Percentiles rank a stretch among this genome's conserved stretches.
Evolutionary conservation across 2,329 filamentous ascomycete genomes (phyloP).

Genomic region (Hymenoscyphus fructigenus): DNA sequence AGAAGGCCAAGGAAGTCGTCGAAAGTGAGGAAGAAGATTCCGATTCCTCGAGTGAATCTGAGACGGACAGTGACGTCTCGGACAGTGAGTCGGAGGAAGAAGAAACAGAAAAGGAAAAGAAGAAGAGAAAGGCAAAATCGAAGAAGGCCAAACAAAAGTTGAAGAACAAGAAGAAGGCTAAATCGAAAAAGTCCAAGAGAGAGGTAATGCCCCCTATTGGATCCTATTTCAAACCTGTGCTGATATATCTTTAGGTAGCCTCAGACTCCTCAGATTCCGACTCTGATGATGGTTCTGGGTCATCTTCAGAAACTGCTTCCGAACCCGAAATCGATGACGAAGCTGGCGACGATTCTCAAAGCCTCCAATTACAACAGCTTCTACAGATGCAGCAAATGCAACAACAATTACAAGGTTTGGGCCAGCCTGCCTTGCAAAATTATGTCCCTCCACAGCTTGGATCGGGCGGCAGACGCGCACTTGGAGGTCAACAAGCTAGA

Average conservation of each 20-base stretch:
- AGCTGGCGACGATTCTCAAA: slow-evolving; percentile 16
- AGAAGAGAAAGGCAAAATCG: slow-evolving; percentile 36
- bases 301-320: slow-evolving; percentile 17
- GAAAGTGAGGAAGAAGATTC: slow-evolving; percentile 27
- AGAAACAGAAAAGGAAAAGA: slow-evolving; percentile 34
- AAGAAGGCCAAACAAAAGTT: slow-evolving; percentile 38
- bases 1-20: slow-evolving; percentile 30
- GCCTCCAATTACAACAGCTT: slow-evolving; percentile 28
- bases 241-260: slow-evolving; percentile 26
- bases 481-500: slow-evolving; percentile 5
- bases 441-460: neutral
- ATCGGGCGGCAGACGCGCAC: neutral
- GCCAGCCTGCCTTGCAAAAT: slow-evolving; percentile 1
- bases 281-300: slow-evolving; percentile 33
- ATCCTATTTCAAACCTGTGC: slow-evolving; percentile 1
- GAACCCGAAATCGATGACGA: slow-evolving; percentile 21
- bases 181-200: slow-evolving; percentile 42
- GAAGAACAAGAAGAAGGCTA: slow-evolving; percentile 39
- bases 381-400: slow-evolving; percentile 29
- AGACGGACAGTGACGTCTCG: slow-evolving; percentile 20
- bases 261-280: slow-evolving; percentile 37
- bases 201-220: too few species aligned
- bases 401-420: slow-evolving; percentile 28
- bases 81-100: slow-evolving; percentile 26
- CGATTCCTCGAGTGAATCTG: slow-evolving; percentile 22